Percentiles rank a stretch among this genome's conserved stretches.
phyloP scores from a whole-genome alignment of 1,284 basidiomycete species.

The Heterobasidion occidentale region DNA sequence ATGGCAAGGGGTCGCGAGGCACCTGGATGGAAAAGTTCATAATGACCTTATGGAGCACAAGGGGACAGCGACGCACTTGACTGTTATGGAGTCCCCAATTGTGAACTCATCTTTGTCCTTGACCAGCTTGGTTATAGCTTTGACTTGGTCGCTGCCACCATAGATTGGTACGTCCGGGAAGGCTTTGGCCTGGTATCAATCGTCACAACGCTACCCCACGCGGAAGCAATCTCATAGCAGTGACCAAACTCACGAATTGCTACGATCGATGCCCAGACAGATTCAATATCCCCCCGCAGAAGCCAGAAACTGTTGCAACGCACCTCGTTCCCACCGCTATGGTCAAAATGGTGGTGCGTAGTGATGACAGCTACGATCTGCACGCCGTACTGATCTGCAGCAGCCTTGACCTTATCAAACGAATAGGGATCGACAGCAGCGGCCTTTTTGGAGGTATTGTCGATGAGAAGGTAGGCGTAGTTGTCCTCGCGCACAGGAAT shows the following conservation, averaged over 20 bases:
- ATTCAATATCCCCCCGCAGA: not conserved
- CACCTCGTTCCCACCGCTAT: constrained; percentile 80
- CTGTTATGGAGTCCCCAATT: constrained; percentile 60
- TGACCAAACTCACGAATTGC: constrained; percentile 43
- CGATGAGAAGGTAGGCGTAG: constrained; percentile 84
- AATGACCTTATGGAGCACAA: not conserved
- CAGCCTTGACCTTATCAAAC: constrained; percentile 63
- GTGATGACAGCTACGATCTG: constrained; percentile 73
- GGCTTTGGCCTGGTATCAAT: constrained; percentile 37
- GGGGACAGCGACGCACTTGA: constrained; percentile 45
- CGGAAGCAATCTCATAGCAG: not conserved
- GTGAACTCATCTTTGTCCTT: constrained; percentile 74
- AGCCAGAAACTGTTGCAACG: constrained; percentile 21
- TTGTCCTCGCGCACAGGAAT: constrained; percentile 79
- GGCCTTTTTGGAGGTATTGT: constrained; percentile 61
- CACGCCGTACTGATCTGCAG: constrained; percentile 62
- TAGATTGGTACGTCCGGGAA: constrained; percentile 73
- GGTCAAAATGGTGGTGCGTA: constrained; percentile 88
- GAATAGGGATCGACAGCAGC: constrained; percentile 83
- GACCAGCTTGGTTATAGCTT: constrained; percentile 65
- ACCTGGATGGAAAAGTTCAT: constrained; percentile 33
- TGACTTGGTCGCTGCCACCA: constrained; percentile 73
- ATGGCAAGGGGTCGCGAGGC: constrained; percentile 90
- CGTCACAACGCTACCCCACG: not conserved
- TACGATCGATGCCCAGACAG: constrained; percentile 14